Percentiles rank a stretch among this genome's conserved stretches.
Conservation (phyloP, 2,329 filamentous ascomycete genomes). For the Coniochaeta prunicola region DNA sequence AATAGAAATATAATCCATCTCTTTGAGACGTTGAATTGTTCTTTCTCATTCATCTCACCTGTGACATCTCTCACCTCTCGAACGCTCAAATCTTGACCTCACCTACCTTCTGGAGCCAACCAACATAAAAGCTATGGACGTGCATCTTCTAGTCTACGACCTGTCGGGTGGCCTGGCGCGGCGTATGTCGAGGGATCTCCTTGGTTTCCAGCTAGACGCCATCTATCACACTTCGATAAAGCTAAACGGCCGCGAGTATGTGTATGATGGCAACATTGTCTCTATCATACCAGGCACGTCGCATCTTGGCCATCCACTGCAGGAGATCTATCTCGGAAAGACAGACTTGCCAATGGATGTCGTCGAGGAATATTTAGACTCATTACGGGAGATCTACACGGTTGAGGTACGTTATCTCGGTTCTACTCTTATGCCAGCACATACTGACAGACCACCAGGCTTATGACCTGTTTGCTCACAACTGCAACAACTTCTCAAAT, state of each 20-base stretch:
- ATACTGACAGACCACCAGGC: slow-evolving; percentile 39
- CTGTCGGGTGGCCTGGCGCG: slow-evolving; percentile 56
- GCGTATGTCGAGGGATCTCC: slow-evolving; percentile 43
- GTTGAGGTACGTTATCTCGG: slow-evolving; percentile 47
- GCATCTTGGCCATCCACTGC: slow-evolving; percentile 78
- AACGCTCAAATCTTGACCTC: neutral
- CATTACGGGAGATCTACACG: slow-evolving; percentile 75
- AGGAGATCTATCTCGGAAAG: slow-evolving; percentile 65
- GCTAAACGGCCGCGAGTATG: slow-evolving; percentile 76
- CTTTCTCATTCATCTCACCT: neutral
- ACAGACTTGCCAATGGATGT: slow-evolving; percentile 76
- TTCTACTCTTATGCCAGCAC: neutral
- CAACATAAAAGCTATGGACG: slow-evolving; percentile 51
- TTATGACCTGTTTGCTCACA: slow-evolving; percentile 85
- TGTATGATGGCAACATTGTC: slow-evolving; percentile 84
- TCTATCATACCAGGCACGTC: slow-evolving; percentile 73
- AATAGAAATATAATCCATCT: neutral
- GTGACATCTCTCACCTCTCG: neutral
- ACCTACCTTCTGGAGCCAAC: neutral
- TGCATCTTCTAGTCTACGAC: slow-evolving; percentile 73
- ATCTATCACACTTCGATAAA: slow-evolving; percentile 94
- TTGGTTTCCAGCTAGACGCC: slow-evolving; percentile 68
- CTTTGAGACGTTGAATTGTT: neutral
- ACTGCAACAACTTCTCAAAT: slow-evolving; percentile 97
- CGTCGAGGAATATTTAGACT: slow-evolving; percentile 81